Evolutionary conservation across 164 flowering plant species (phyloP).

Genomic region (Sextonia rubra): DNA sequence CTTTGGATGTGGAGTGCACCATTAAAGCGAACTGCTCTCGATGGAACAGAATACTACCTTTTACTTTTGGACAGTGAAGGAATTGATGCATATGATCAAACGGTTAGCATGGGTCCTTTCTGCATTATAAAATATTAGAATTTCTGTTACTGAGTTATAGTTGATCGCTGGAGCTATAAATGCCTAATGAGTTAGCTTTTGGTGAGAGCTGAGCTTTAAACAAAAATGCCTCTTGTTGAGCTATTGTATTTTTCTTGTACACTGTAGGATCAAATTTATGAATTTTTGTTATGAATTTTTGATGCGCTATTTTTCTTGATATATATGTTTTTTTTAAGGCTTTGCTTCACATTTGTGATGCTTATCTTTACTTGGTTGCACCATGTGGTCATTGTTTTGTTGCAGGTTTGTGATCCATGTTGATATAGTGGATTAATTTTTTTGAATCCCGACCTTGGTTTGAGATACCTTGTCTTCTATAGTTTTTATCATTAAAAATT

Average conservation of each 20-base stretch:
- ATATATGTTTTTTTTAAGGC: neutral
- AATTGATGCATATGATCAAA: constrained; percentile 99
- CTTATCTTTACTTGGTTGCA: neutral
- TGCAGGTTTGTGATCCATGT: neutral
- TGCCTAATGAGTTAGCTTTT: neutral
- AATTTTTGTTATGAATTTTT: neutral
- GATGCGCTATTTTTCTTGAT: no score
- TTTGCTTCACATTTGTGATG: neutral
- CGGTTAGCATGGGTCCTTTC: constrained; percentile 46
- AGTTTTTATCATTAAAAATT: no score
- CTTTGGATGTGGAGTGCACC: constrained; percentile 99
- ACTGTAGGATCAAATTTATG: no score
- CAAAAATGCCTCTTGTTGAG: neutral
- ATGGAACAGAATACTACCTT: constrained; percentile 94
- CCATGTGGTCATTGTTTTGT: neutral
- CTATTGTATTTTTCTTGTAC: neutral
- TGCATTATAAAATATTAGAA: neutral
- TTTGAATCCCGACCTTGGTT: no score
- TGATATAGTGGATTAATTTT: no score
- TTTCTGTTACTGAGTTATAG: no score
- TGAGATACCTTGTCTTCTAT: no score
- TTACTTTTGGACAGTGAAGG: constrained; percentile 94
- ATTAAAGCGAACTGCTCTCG: constrained; percentile 81
- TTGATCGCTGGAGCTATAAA: neutral
- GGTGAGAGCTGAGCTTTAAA: neutral